phyloP scores from a whole-genome alignment of 768 basidiomycete species.

The Lentinula sp. region DNA sequence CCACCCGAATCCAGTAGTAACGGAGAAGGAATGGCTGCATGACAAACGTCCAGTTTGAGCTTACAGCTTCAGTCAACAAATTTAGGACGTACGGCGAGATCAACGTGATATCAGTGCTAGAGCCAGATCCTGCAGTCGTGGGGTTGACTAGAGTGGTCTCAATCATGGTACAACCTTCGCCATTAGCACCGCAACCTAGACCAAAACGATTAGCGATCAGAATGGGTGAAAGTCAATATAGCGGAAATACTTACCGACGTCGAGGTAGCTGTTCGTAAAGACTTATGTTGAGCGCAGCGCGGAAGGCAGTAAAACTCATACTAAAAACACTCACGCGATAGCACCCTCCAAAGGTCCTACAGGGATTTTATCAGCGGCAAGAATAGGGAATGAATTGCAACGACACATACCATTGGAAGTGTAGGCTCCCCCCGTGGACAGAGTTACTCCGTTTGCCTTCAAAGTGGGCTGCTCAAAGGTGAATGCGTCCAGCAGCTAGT shows the following conservation, averaged over 20 bases:
- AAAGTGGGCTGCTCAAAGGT: neutral
- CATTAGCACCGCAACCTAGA: constrained; percentile 28
- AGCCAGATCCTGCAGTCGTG: constrained; percentile 23
- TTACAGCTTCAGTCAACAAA: neutral
- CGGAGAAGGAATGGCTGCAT: constrained; percentile 24
- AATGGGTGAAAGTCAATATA: neutral
- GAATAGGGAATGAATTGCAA: neutral
- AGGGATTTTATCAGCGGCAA: neutral
- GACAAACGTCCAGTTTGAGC: neutral
- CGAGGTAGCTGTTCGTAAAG: neutral
- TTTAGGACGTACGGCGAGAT: constrained; percentile 22
- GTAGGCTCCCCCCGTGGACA: constrained; percentile 22
- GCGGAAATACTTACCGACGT: neutral
- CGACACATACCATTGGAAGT: constrained; percentile 13
- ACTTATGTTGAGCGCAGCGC: neutral
- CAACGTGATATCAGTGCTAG: constrained; percentile 27
- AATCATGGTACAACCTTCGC: constrained; percentile 28
- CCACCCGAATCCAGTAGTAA: constrained; percentile 27
- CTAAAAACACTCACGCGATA: constrained; percentile 21
- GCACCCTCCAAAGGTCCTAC: constrained; percentile 19
- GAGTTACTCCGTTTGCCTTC: constrained; percentile 15
- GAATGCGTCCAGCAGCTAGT: neutral
- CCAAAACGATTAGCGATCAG: neutral
- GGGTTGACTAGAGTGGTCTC: constrained; percentile 28
- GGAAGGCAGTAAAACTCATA: neutral